Conservation (phyloP, 2,329 filamentous ascomycete species). For the Helotiales sp. region DNA sequence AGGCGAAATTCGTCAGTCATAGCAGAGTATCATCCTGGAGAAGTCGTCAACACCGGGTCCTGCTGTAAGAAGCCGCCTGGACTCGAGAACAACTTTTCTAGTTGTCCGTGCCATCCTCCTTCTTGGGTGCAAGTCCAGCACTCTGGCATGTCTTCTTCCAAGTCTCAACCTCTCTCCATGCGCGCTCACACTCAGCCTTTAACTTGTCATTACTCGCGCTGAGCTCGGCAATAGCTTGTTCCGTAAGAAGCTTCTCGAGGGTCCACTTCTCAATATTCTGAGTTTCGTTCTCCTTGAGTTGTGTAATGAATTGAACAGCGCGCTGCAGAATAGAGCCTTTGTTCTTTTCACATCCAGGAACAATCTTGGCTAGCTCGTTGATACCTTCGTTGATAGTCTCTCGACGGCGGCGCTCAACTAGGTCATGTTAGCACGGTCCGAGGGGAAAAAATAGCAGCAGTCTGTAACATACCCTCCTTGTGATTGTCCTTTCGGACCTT, state of each 20-base stretch:
- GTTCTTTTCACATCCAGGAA: slow-evolving; percentile 97
- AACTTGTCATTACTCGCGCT: slow-evolving; percentile 85
- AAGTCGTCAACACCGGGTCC: slow-evolving; percentile 25
- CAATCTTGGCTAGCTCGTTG: slow-evolving; percentile 96
- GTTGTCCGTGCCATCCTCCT: slow-evolving; percentile 39
- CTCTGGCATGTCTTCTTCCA: slow-evolving; percentile 72
- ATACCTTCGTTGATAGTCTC: slow-evolving; percentile 99
- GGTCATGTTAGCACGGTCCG: slow-evolving; percentile 26
- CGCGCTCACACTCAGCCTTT: slow-evolving; percentile 75
- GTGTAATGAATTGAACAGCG: slow-evolving; percentile 90
- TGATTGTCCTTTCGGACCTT: slow-evolving; percentile 96
- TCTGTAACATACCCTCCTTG: slow-evolving; percentile 76
- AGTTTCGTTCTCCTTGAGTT: slow-evolving; percentile 90
- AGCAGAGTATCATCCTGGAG: slow-evolving; percentile 33
- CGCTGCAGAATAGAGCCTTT: slow-evolving; percentile 95
- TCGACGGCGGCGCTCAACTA: slow-evolving; percentile 92
- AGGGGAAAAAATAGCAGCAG: slow-evolving; percentile 14
- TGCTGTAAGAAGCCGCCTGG: slow-evolving; percentile 28
- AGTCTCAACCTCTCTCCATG: slow-evolving; percentile 74
- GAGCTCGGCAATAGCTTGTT: slow-evolving; percentile 86
- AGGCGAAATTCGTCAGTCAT: slow-evolving; percentile 33
- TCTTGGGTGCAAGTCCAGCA: slow-evolving; percentile 53
- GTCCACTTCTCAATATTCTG: slow-evolving; percentile 96
- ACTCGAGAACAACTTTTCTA: slow-evolving; percentile 29
- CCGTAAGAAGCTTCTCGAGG: slow-evolving; percentile 83